Evolutionary conservation across 1,139 yeast species (phyloP), one percentile per base, ranked within the genome.

Genomic region (Nakaseomyces sp.): DNA sequence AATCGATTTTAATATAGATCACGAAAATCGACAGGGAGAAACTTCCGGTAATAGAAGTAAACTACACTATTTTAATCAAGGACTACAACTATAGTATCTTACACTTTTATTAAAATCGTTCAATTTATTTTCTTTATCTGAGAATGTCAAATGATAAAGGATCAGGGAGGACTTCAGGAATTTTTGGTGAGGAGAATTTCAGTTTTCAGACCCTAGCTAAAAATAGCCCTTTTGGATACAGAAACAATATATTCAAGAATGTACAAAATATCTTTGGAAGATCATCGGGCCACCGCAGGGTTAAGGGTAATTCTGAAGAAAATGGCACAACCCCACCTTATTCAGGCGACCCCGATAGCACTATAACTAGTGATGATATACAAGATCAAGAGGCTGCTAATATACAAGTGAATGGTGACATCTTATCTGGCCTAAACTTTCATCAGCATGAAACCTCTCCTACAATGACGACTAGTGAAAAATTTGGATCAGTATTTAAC

Each of bases 221-320:
- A 31, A 40, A 31, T 13, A 38, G 35, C 18, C 37, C 42, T 13
- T 40, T 40, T 20, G 37, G 42, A 28, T 17, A 40, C 16, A 40
- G 22, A n/a, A 40, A 31, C 20, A 40, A 40, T 25, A 30, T 40
- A 40, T 40, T 40, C 20, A 40, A 24, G 25, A 40, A 40, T 31
- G 42, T 40, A 5, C 36, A 31, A n/a, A 40, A 30, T 25, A 28
- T 40, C 4, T 40, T 32, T 32, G 36, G 36, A 12, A 32, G 36
- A 13, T 18, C 17, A 13, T 18, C 24, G 10, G 24, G 36, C 8
- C 36, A 32, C 6, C 22, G n/a, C 18, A 9, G 7, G 10, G 13
- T 24, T 18, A 32, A 12, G 15, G 22, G 7, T 4, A 32, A 19
- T 10, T 17, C 22, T 18, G 36, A 32, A 32, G 36, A 32, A 32